These are phyloP conservation scores for Lophiostoma macrostomum DNA, from an alignment of 495 filamentous ascomycete species.

Conservation along the genomic window DNA sequence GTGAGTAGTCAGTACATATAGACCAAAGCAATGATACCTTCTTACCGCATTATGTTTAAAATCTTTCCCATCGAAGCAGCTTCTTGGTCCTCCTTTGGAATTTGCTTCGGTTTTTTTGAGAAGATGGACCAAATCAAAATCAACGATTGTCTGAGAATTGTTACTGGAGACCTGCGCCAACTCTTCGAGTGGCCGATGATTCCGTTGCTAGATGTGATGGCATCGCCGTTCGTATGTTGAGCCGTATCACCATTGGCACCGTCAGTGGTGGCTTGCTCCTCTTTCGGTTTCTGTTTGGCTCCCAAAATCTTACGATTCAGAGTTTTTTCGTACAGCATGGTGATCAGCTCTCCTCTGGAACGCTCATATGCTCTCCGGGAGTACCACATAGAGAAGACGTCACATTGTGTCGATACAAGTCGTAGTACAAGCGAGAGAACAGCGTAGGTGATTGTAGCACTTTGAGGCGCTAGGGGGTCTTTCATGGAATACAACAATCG, in stretches of 20 bases:
- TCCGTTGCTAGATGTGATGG: too few relatives aligned
- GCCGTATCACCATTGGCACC: slow-evolving; percentile 4
- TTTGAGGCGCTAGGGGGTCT: slow-evolving; percentile 46
- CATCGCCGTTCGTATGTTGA: slow-evolving; percentile 24
- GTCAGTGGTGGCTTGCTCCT: slow-evolving; percentile 2
- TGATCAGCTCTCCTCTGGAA: slow-evolving; percentile 79
- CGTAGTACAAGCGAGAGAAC: slow-evolving; percentile 57
- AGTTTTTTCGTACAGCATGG: slow-evolving; percentile 84
- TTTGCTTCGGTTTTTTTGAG: slow-evolving; percentile 8
- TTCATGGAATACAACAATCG: slow-evolving; percentile 67
- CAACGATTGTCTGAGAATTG: neutral
- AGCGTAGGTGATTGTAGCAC: slow-evolving; percentile 64
- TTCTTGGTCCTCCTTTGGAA: slow-evolving; percentile 45
- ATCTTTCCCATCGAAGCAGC: slow-evolving; percentile 80
- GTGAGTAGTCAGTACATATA: neutral
- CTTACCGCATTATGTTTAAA: slow-evolving; percentile 71
- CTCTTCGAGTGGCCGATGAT: too few relatives aligned
- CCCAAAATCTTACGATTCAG: slow-evolving; percentile 69
- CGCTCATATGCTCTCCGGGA: slow-evolving; percentile 72
- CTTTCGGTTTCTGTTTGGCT: slow-evolving; percentile 36
- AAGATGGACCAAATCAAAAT: neutral
- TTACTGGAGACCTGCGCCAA: too few relatives aligned
- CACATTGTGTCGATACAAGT: slow-evolving; percentile 61
- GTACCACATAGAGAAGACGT: slow-evolving; percentile 71
- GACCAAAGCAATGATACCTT: too few relatives aligned